Evolutionary conservation across 768 basidiomycete species (phyloP).

Genomic region (Polyporus arcularius): DNA sequence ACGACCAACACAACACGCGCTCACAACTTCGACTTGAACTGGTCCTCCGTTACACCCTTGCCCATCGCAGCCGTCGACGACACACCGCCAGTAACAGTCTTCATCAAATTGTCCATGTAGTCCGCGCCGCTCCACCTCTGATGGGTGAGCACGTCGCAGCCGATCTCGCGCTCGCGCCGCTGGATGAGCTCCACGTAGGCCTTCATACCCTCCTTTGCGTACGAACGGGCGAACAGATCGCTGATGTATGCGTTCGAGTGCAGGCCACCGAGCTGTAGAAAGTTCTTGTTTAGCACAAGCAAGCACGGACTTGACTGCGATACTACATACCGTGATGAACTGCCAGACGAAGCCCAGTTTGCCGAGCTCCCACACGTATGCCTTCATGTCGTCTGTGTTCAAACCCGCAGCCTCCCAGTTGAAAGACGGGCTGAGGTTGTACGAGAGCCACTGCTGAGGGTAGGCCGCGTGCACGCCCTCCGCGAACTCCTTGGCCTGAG

Average conservation of each 20-base stretch:
- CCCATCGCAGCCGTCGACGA: slow-evolving; percentile 99
- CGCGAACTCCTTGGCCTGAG: slow-evolving; percentile 92
- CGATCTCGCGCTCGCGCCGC: slow-evolving; percentile 87
- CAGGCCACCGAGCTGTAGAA: slow-evolving; percentile 81
- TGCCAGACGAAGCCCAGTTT: slow-evolving; percentile 98
- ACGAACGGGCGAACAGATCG: slow-evolving; percentile 87
- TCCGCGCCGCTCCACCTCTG: slow-evolving; percentile 99
- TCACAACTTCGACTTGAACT: slow-evolving; percentile 64
- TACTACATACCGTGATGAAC: slow-evolving; percentile 86
- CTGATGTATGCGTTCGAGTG: slow-evolving; percentile 98
- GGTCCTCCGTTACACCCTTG: slow-evolving; percentile 89
- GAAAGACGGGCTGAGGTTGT: slow-evolving; percentile 93
- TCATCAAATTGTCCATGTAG: slow-evolving; percentile 87
- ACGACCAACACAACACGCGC: background rate
- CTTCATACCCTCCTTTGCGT: slow-evolving; percentile 96
- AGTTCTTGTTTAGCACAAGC: background rate
- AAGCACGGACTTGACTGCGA: background rate
- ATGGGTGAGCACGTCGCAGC: slow-evolving; percentile 95
- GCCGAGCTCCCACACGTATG: slow-evolving; percentile 90
- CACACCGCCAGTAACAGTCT: slow-evolving; percentile 96
- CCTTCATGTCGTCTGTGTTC: slow-evolving; percentile 79
- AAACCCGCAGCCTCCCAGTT: slow-evolving; percentile 96
- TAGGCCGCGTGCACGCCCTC: slow-evolving; percentile 78
- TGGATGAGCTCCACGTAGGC: slow-evolving; percentile 97
- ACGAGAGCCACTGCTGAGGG: slow-evolving; percentile 94